Evolutionary conservation across 495 filamentous ascomycete species (phyloP).

Genomic region (Neurospora sp.): DNA sequence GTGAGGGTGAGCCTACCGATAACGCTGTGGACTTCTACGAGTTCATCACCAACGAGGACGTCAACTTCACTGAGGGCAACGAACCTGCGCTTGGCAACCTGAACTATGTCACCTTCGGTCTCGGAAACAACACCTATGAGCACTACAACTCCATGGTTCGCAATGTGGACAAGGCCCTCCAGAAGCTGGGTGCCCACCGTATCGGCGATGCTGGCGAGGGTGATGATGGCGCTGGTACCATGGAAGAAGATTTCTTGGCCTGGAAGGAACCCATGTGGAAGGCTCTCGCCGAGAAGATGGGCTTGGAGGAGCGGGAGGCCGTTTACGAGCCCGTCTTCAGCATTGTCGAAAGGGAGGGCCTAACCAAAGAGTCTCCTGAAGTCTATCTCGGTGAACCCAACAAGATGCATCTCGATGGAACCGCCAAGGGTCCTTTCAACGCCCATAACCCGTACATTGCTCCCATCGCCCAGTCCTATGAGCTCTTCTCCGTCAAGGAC

Average conservation of each 20-base stretch:
- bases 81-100: slow-evolving; percentile 73
- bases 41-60: slow-evolving; percentile 75
- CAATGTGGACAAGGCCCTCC: slow-evolving; percentile 68
- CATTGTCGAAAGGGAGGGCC: slow-evolving; percentile 65
- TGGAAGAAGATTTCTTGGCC: slow-evolving; percentile 98
- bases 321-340: slow-evolving; percentile 90
- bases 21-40: slow-evolving; percentile 99
- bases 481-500: slow-evolving; percentile 85
- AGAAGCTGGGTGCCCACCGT: slow-evolving; percentile 69
- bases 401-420: slow-evolving; percentile 84
- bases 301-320: slow-evolving; percentile 88
- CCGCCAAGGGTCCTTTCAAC: slow-evolving; percentile 82
- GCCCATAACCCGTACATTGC: slow-evolving; percentile 96
- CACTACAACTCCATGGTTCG: slow-evolving; percentile 99
- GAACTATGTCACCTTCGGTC: slow-evolving; percentile 90
- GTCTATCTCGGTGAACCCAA: slow-evolving; percentile 97
- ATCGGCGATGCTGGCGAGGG: slow-evolving; percentile 89
- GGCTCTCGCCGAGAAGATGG: slow-evolving; percentile 69
- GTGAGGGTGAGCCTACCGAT: slow-evolving; percentile 96
- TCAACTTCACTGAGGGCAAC: slow-evolving; percentile 68
- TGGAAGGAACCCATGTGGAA: slow-evolving; percentile 99
- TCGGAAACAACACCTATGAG: slow-evolving; percentile 98
- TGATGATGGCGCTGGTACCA: slow-evolving; percentile 95
- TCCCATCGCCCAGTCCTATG: slow-evolving; percentile 79
- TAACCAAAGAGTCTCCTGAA: slow-evolving; percentile 65